phyloP scores from a whole-genome alignment of 164 flowering plant species.

The Chimonanthus salicifolius region DNA sequence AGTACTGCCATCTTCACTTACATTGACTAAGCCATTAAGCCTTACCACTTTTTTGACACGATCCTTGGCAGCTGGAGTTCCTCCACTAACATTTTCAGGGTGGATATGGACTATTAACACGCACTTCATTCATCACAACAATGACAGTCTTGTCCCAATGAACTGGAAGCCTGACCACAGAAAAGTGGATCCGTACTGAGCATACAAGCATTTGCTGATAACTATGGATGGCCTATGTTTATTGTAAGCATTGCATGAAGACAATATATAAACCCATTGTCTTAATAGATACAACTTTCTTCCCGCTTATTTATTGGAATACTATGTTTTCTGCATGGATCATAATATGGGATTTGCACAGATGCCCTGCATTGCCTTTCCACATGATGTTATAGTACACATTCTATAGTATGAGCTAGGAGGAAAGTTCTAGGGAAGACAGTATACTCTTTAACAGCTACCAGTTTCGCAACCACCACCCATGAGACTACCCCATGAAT shows the following conservation, averaged over 20 bases:
- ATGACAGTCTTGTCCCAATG: slow-evolving; percentile 89
- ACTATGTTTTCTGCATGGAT: no score
- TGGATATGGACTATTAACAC: slow-evolving; percentile 84
- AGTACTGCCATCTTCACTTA: neutral
- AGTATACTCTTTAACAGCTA: no score
- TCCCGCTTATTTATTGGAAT: no score
- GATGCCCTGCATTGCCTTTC: neutral
- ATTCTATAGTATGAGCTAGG: no score
- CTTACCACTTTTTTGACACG: slow-evolving; percentile 95
- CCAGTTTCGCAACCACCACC: no score
- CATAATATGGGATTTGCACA: no score
- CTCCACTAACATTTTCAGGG: slow-evolving; percentile 81
- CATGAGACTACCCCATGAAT: no score
- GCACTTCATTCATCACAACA: slow-evolving; percentile 91
- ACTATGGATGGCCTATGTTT: neutral
- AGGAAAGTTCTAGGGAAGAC: no score
- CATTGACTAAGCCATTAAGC: neutral
- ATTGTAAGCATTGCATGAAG: no score
- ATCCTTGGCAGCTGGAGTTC: slow-evolving; percentile 91
- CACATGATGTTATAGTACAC: no score
- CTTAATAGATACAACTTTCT: neutral
- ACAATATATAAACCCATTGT: no score
- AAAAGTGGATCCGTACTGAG: neutral
- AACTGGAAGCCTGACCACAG: slow-evolving; percentile 77
- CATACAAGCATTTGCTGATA: neutral